Evolutionary conservation across 2,329 filamentous ascomycete species (phyloP), one percentile per base, ranked within the genome.

Genomic region (Sporothrix curviconia): DNA sequence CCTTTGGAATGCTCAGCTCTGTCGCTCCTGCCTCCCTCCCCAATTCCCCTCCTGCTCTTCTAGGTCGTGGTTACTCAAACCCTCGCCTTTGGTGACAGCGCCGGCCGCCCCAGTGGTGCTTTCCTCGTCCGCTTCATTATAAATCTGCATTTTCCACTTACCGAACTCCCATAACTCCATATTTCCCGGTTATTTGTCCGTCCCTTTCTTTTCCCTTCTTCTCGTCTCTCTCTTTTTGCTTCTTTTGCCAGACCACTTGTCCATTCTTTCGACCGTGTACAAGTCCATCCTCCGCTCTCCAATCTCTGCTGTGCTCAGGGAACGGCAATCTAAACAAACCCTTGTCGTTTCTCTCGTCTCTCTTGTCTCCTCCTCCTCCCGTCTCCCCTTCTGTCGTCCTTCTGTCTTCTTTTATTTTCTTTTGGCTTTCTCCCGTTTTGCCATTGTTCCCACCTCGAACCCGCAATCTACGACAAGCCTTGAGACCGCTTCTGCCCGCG

Each of bases 11-110:
- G 50, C 50, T 34, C 34, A 39, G 36, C 49, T 36, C 12, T 17
- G 7, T 40, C 34, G 17, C 24, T 40, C 49, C 32, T 32, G 28
- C 22, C 50, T 53, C 12, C 24, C 50, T 25, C 12, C 50, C 34
- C 36, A 22, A n/a, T n/a, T n/a, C n/a, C n/a, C n/a, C n/a, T n/a
- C n/a, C n/a, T n/a, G n/a, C n/a, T n/a, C n/a, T n/a, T n/a, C n/a
- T n/a, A n/a, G n/a, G 25, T 54, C 51, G 17, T 54, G 12, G 51
- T 54, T 54, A 43, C 39, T 43, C 51, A 40, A 42, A 44, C 28
- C 25, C 51, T 43, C 39, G 37, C 51, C 51, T 54, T 39, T 54
- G 51, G 51, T 28, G 51, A 54, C 51, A 44, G 28, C 49, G 34
- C 49, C 43, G 43, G 25, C 19, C 14, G 19, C 44, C 32, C 12